Percentiles rank a stretch among this genome's conserved stretches.
These are phyloP conservation scores for Trametes elegans DNA, from an alignment of 768 basidiomycete genomes.

Conservation along the genomic window DNA sequence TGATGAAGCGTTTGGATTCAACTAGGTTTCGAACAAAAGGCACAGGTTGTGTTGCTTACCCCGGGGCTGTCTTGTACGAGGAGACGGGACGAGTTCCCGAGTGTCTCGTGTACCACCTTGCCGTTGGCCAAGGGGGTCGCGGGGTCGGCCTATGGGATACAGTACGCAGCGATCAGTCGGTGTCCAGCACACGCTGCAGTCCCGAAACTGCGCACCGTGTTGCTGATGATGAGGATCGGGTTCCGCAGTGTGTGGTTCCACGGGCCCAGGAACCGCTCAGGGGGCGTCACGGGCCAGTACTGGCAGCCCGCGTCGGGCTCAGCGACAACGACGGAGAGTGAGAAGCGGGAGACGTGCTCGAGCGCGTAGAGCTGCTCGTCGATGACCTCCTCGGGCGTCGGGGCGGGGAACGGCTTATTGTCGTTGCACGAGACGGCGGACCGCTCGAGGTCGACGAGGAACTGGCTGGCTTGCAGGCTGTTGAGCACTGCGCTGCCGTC, in stretches of 20 bases:
- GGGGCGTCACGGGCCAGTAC: conserved; percentile 26
- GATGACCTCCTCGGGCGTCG: conserved; percentile 20
- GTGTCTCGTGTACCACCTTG: conserved; percentile 20
- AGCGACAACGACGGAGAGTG: conserved; percentile 18
- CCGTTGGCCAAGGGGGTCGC: conserved; percentile 31
- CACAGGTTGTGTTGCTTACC: conserved; percentile 13
- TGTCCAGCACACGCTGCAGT: not conserved
- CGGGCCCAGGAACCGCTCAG: conserved; percentile 30
- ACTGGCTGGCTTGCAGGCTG: conserved; percentile 11
- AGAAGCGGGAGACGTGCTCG: conserved; percentile 21
- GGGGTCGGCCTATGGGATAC: conserved; percentile 24
- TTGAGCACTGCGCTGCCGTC: conserved; percentile 27
- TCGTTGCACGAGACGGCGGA: conserved; percentile 34
- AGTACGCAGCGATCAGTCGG: not conserved
- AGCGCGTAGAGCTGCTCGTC: conserved; percentile 26
- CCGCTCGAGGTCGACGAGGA: conserved; percentile 23
- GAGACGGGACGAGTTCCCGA: conserved; percentile 25
- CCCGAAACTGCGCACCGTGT: conserved; percentile 16
- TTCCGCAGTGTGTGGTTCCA: conserved; percentile 30
- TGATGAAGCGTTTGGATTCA: no score
- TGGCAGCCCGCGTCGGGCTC: conserved; percentile 31
- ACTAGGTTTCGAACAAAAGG: not conserved
- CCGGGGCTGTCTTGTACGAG: conserved; percentile 31
- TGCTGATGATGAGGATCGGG: conserved; percentile 29
- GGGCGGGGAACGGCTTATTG: conserved; percentile 21